Evolutionary conservation across 352 stramenopile species (phyloP).

Genomic region (Pythium dissotocum): DNA sequence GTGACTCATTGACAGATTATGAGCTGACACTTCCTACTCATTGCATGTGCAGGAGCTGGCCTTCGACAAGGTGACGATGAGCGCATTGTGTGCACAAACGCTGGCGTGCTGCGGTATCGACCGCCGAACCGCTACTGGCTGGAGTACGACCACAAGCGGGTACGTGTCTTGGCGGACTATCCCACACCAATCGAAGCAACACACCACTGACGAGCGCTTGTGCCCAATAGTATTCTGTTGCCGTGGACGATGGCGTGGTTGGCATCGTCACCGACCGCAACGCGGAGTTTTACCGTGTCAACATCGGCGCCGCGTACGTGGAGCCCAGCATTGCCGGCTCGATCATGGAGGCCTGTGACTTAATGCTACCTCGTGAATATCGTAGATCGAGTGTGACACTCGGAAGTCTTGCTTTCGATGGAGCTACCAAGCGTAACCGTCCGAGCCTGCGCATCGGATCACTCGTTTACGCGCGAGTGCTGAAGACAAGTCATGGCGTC

Average conservation of each 20-base stretch:
- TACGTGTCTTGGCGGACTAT: constrained; percentile 34
- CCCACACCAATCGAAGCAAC: not conserved
- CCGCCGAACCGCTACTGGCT: constrained; percentile 90
- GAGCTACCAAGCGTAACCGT: constrained; percentile 97
- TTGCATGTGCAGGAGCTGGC: constrained; percentile 44
- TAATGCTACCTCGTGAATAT: constrained; percentile 7
- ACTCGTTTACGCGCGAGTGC: constrained; percentile 95
- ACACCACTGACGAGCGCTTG: not conserved
- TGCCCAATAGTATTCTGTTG: constrained; percentile 56
- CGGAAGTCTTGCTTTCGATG: constrained; percentile 93
- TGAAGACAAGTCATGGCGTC: constrained; percentile 80
- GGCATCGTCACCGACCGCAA: constrained; percentile 94
- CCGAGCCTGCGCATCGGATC: constrained; percentile 91
- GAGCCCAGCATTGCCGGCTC: not conserved
- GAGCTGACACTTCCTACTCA: constrained; percentile 2
- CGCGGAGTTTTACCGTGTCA: constrained; percentile 94
- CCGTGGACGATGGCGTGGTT: constrained; percentile 92
- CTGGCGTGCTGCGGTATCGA: constrained; percentile 82
- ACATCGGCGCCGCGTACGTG: constrained; percentile 91
- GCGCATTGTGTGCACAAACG: constrained; percentile 76
- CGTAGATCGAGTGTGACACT: constrained; percentile 67
- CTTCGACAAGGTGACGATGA: constrained; percentile 58
- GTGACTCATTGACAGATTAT: not conserved
- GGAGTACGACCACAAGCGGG: constrained; percentile 85
- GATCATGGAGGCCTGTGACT: not conserved